These are phyloP conservation scores for Plicaturopsis crispa DNA, from an alignment of 768 basidiomycete species.

Conservation along the genomic window DNA sequence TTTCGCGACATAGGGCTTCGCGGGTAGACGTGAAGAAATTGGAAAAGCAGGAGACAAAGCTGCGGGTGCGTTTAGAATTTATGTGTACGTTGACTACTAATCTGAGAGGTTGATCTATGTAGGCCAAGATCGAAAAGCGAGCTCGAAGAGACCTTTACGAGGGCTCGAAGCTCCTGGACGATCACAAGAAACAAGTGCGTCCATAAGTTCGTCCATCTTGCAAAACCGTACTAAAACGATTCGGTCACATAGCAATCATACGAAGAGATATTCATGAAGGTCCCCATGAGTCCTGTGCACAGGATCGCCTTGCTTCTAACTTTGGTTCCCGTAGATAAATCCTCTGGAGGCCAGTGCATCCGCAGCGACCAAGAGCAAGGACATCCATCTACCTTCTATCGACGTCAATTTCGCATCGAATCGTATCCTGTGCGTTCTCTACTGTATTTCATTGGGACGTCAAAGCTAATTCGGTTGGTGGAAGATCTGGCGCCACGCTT, in stretches of 20 bases:
- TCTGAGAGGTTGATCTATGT: slow-evolving; percentile 1
- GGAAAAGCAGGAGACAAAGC: slow-evolving; percentile 95
- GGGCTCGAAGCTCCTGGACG: slow-evolving; percentile 90
- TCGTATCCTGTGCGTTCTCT: slow-evolving; percentile 66
- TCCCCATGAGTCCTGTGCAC: slow-evolving; percentile 14
- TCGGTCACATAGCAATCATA: slow-evolving; percentile 88
- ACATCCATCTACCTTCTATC: slow-evolving; percentile 90
- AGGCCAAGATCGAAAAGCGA: slow-evolving; percentile 99
- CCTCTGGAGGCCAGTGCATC: slow-evolving; percentile 74
- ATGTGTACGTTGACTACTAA: slow-evolving; percentile 1
- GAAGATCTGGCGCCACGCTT: slow-evolving; percentile 75
- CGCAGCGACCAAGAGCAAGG: slow-evolving; percentile 93
- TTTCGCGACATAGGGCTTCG: slow-evolving; percentile 51
- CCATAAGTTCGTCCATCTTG: background rate
- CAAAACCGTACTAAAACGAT: background rate
- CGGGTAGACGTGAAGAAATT: slow-evolving; percentile 93
- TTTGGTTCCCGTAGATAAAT: slow-evolving; percentile 60
- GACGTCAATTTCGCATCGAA: slow-evolving; percentile 96
- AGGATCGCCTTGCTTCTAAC: background rate
- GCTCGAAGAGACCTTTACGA: slow-evolving; percentile 86
- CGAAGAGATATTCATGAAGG: slow-evolving; percentile 99
- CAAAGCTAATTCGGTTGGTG: slow-evolving; percentile 4
- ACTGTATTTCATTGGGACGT: slow-evolving; percentile 1
- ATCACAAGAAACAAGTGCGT: slow-evolving; percentile 80
- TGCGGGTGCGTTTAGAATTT: slow-evolving; percentile 33